Base-by-base conservation (phyloP, 805 yeast genomes). In the Lipomyces starkeyi region DNA sequence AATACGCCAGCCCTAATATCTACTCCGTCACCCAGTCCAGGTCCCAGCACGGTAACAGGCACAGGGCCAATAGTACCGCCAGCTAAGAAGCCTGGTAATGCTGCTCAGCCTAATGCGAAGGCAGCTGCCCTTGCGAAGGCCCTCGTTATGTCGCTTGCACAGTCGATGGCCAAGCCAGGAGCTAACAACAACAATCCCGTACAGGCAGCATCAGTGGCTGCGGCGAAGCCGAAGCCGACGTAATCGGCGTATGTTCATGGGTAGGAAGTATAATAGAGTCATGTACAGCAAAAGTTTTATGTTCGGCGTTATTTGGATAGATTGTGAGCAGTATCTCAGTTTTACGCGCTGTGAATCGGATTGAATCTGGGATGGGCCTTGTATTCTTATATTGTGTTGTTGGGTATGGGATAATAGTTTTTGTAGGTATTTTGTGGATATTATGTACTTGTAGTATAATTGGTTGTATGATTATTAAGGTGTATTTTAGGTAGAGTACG, bases 51-150 rank as follows among this genome's bases (percentile, higher is more conserved):
- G n/a, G 43, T 49, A 8, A 7, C 43, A n/a, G 57, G 17, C 22
- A 34, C 54, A 34, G 61, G 43, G 32, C 40, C 57, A 25, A 32
- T 59, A 9, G 63, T 53, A 35, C 20, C 47, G 17, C 52, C 35
- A 11, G 34, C 58, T 43, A 58, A 52, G 47, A 61, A 29, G 52
- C 14, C 64, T 17, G 53, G 62, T 7, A 32, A 40, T 54, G 52
- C 60, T 17, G 62, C 65, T 17, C 66, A 66, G 57, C 64, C 58
- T 20, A 68, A 63, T 49, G 68, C 69, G 14, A 70, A 70, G 32
- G 73, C 73, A 6, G 66, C 69, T 8, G 73, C 73, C 20, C 62
- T 70, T 14, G 73, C 73, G 34, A 71, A 71, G 47, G 73, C 73
- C 13, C 49, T 71, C 20, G 71, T 71, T 57, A 65, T 64, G 65